Percentiles rank a stretch among this genome's conserved stretches.
Conservation (phyloP, 2,329 filamentous ascomycete genomes). For the Coniochaeta pulveracea region DNA sequence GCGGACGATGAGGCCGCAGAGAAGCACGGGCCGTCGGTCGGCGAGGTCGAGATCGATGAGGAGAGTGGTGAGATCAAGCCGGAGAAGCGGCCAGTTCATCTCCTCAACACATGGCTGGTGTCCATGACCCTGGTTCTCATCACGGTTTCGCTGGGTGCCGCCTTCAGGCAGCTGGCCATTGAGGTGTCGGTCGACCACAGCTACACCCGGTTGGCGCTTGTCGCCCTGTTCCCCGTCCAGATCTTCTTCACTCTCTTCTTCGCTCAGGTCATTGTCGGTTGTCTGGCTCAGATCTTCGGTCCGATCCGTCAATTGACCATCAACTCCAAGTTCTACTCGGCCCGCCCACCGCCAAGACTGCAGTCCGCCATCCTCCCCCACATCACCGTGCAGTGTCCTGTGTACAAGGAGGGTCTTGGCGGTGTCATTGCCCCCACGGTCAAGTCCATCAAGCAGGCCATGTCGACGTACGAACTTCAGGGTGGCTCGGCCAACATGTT, state of each 20-base stretch:
- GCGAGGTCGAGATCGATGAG: constrained; percentile 52
- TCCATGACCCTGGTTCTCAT: constrained; percentile 55
- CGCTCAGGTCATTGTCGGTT: constrained; percentile 66
- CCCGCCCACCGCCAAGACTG: constrained; percentile 52
- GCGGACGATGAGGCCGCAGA: constrained; percentile 40
- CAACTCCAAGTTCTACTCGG: constrained; percentile 79
- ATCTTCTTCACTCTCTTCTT: constrained; percentile 79
- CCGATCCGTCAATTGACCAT: constrained; percentile 60
- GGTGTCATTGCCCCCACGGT: constrained; percentile 69
- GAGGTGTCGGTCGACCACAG: constrained; percentile 54
- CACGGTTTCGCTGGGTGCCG: constrained; percentile 55
- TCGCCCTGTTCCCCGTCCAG: constrained; percentile 57
- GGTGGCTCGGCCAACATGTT: constrained; percentile 72
- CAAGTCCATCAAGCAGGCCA: constrained; percentile 66
- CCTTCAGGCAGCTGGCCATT: constrained; percentile 57
- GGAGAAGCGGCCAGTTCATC: constrained; percentile 54
- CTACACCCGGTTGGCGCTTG: constrained; percentile 52
- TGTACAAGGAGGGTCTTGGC: constrained; percentile 74
- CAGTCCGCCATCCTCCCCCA: constrained; percentile 50
- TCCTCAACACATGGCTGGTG: constrained; percentile 60
- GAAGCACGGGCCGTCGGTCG: constrained; percentile 33
- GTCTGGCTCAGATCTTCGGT: constrained; percentile 64
- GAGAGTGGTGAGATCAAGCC: constrained; percentile 58
- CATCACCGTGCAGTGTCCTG: constrained; percentile 74
- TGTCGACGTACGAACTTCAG: constrained; percentile 66